Evolutionary conservation across 441 rosid species (phyloP), one percentile per base, ranked within the genome.

Genomic region (Gossypium schwendimanii): DNA sequence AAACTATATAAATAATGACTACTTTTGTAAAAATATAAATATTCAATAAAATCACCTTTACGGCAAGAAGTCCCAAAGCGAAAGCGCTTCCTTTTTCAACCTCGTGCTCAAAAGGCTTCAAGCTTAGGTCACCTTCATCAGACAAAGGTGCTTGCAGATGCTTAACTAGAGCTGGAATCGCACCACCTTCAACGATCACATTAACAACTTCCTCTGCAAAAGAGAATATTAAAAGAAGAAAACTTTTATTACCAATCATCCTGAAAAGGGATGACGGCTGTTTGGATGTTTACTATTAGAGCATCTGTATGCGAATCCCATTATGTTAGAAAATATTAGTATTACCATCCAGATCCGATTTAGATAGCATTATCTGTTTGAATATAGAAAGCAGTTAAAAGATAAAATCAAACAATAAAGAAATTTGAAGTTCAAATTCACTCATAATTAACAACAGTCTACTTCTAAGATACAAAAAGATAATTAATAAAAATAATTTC

Each of bases 81-180:
- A 91, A 95, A 14, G 99, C 97, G 74, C 99, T 88, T 78, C 95
- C 99, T 81, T 95, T 95, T 88, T 95, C 99, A 2, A 93, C 98
- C 79, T 95, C 99, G 11, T 95, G 99, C 77, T 95, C 95, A 58
- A 82, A 93, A 66, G 96, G 98, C 88, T 78, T 91, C 41, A 73
- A 49, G 78, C 71, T 76, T 64, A 75, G 60, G 36, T 85, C 97
- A 44, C 63, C 85, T 65, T 88, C 95, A 28, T 49, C 74, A 10
- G 24, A 82, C 50, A 91, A 87, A 26, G 99, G 99, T 65, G 90
- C 81, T 78, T 88, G 91, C 9, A 95, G 87, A 84, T 95, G 99
- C 87, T 87, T 91, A 81, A 93, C 93, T 64, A 95, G 85, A 76
- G 91, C 94, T 31, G 97, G 93, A 81, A 91, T 89, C 6, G 96